A percentile compares a stretch with the other conserved stretches of the same genome.
Evolutionary conservation across 2,329 filamentous ascomycete species (phyloP).

Genomic region (Diaporthe velutina): DNA sequence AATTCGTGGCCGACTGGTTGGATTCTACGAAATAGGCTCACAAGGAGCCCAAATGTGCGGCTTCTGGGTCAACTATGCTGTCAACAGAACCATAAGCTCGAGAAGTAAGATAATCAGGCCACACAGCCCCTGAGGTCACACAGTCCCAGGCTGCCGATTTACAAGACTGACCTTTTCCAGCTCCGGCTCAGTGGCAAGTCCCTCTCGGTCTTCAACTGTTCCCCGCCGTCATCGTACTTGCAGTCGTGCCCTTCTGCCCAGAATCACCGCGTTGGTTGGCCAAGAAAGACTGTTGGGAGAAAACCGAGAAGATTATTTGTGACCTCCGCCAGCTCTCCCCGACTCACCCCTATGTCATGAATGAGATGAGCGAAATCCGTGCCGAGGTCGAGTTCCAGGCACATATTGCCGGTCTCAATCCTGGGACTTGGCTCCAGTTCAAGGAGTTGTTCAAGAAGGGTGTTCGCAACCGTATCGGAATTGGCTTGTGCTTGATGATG

Average conservation of each 20-base stretch:
- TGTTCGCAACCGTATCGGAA: slow-evolving; percentile 59
- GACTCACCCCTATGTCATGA: slow-evolving; percentile 70
- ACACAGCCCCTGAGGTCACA: too few relatives aligned
- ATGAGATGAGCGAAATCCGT: slow-evolving; percentile 73
- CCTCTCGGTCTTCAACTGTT: slow-evolving; percentile 68
- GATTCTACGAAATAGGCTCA: slow-evolving; percentile 37
- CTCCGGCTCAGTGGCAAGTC: slow-evolving; percentile 61
- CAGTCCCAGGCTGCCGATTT: slow-evolving; percentile 45
- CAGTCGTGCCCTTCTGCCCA: slow-evolving; percentile 61
- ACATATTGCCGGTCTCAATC: slow-evolving; percentile 59
- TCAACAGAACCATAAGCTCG: slow-evolving; percentile 13
- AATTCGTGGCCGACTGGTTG: slow-evolving; percentile 34
- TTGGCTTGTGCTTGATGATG: slow-evolving; percentile 65
- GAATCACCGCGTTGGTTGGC: slow-evolving; percentile 74
- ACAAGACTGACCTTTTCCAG: background rate
- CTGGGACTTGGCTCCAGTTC: slow-evolving; percentile 72
- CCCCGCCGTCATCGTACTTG: slow-evolving; percentile 64
- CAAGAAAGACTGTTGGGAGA: slow-evolving; percentile 62
- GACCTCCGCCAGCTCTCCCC: slow-evolving; percentile 65
- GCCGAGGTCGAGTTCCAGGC: slow-evolving; percentile 61
- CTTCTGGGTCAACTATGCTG: slow-evolving; percentile 58
- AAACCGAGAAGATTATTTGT: slow-evolving; percentile 64
- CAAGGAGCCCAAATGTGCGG: slow-evolving; percentile 63
- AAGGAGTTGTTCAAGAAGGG: slow-evolving; percentile 54
- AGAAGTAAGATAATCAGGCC: slow-evolving; percentile 48